Evolutionary conservation across 2,329 filamentous ascomycete genomes (phyloP).

Genomic region (Xylaria multiplex): DNA sequence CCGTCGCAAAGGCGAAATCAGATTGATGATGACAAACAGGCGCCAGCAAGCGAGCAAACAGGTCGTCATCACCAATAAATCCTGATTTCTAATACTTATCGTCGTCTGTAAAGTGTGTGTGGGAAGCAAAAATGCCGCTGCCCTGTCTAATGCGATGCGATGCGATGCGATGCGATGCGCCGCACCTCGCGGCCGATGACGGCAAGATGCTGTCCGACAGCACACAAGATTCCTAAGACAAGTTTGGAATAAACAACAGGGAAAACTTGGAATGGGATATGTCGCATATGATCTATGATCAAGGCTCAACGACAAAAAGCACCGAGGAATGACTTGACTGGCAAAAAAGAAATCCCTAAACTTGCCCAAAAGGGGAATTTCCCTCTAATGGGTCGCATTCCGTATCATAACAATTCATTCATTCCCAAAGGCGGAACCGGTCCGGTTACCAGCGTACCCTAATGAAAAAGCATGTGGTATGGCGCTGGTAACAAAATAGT

Average conservation of each 20-base stretch:
- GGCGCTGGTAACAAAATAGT: conserved; percentile 25
- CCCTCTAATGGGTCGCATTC: background rate
- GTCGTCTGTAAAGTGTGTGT: conserved; percentile 6
- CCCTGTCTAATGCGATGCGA: conserved; percentile 27
- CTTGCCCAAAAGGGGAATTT: conserved; percentile 23
- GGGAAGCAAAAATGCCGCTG: conserved; percentile 21
- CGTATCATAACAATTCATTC: background rate
- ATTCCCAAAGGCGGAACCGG: conserved; percentile 26
- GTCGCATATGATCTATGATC: conserved; percentile 24
- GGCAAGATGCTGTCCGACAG: conserved; percentile 20
- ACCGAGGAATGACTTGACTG: conserved; percentile 15
- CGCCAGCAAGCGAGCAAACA: conserved; percentile 4
- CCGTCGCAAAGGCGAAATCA: conserved; percentile 29
- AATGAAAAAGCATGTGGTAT: background rate
- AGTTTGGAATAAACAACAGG: conserved; percentile 19
- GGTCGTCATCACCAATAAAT: conserved; percentile 31
- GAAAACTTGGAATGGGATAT: conserved; percentile 27
- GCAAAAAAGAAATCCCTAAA: conserved; percentile 7
- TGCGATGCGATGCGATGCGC: conserved; percentile 27
- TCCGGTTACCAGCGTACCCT: conserved; percentile 22
- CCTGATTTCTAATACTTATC: conserved; percentile 40
- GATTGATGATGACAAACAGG: conserved; percentile 31
- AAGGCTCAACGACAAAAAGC: conserved; percentile 14
- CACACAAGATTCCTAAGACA: conserved; percentile 25
- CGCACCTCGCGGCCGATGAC: conserved; percentile 31